These are phyloP conservation scores for Cinnamomum chago DNA, from an alignment of 164 flowering plant genomes.

Conservation along the genomic window DNA sequence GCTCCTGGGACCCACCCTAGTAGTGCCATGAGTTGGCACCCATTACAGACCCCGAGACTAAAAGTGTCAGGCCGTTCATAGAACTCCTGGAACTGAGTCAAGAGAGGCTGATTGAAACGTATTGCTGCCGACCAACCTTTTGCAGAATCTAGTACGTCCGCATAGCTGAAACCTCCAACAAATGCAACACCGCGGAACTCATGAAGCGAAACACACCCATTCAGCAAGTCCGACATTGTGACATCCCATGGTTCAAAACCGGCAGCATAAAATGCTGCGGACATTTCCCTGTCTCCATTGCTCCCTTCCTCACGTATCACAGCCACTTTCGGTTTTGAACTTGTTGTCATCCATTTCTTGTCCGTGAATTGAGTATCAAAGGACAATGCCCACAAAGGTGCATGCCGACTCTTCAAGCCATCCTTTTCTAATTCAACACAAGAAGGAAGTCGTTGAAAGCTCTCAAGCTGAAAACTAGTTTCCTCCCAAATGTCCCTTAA, in stretches of 20 bases:
- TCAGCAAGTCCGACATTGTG: conserved; percentile 25
- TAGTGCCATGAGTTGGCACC: conserved; percentile 96
- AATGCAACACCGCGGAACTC: conserved; percentile 77
- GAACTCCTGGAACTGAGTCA: conserved; percentile 33
- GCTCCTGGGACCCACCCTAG: conserved; percentile 95
- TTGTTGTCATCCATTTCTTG: conserved; percentile 41
- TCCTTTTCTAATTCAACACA: conserved; percentile 76
- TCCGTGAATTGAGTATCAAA: conserved; percentile 69
- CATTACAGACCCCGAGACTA: conserved; percentile 94
- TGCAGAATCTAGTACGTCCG: conserved; percentile 43
- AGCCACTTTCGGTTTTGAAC: conserved; percentile 78
- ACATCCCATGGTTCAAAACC: conserved; percentile 55
- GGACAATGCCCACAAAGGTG: conserved; percentile 69
- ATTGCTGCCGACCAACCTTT: conserved; percentile 97
- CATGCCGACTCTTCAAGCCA: conserved; percentile 64
- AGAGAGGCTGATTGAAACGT: conserved; percentile 61
- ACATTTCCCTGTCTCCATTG: conserved; percentile 61
- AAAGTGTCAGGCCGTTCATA: conserved; percentile 39
- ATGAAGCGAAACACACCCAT: conserved; percentile 32
- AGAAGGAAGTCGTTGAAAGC: conserved; percentile 64
- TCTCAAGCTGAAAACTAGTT: conserved; percentile 81
- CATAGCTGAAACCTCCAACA: conserved; percentile 51
- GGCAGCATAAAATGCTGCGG: conserved; percentile 86
- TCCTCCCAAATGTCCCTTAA: conserved; percentile 97
- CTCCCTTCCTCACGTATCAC: conserved; percentile 42